phyloP scores from a whole-genome alignment of 2,329 filamentous ascomycete genomes.

The Zarea fungicola region DNA sequence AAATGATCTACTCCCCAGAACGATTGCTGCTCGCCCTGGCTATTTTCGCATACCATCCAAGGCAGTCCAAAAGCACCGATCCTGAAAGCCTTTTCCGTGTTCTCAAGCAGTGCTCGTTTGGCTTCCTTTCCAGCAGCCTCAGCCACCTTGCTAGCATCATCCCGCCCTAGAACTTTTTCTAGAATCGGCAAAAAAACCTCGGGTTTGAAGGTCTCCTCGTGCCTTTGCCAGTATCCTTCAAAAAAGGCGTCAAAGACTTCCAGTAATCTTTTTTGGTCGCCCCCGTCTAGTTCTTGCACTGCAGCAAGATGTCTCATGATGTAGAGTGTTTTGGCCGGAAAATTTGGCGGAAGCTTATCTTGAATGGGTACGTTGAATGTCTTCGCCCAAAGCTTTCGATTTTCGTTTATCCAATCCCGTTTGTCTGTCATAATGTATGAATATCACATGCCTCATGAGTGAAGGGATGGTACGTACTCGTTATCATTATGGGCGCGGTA shows the following conservation, averaged over 20 bases:
- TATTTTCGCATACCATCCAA: conserved; percentile 33
- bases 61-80: conserved; percentile 34
- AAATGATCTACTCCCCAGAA: conserved; percentile 38
- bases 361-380: conserved; percentile 31
- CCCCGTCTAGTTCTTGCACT: conserved; percentile 19
- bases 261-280: conserved; percentile 19
- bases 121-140: conserved; percentile 21
- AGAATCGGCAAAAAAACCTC: conserved; percentile 25
- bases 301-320: conserved; percentile 31
- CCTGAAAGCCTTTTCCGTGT: conserved; percentile 32
- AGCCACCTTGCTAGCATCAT: conserved; percentile 24
- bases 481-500: conserved; percentile 30
- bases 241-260: conserved; percentile 29
- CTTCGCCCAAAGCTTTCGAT: conserved; percentile 30
- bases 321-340: conserved; percentile 31
- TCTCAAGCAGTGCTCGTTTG: conserved; percentile 25
- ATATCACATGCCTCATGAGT: background rate
- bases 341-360: conserved; percentile 24
- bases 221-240: conserved; percentile 28
- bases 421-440: conserved; percentile 26
- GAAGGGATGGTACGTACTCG: conserved; percentile 24
- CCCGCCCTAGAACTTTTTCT: conserved; percentile 21
- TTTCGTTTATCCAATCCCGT: conserved; percentile 29
- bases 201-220: conserved; percentile 22
- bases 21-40: conserved; percentile 25